Base-by-base conservation (phyloP, 1,284 basidiomycete genomes). In the Trichosporon sp. region DNA sequence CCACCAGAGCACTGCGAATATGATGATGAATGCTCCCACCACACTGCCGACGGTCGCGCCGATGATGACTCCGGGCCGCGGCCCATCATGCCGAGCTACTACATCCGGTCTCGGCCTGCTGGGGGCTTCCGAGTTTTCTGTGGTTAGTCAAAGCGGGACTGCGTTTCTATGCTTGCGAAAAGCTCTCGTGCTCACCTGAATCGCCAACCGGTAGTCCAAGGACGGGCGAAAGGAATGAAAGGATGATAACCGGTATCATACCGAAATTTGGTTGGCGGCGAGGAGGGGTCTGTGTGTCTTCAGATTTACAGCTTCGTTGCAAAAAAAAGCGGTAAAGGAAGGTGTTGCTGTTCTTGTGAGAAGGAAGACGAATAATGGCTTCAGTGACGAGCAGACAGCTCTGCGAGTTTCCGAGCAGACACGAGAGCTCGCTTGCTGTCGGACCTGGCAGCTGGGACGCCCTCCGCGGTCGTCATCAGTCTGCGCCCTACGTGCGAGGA, bases 41-140 rank as follows among this genome's bases (percentile, higher is more conserved):
- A 54, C 49, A 10, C 46, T 54, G 23, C 59, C 59, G n/a, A 60
- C 19, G 2, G 29, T 29, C 23, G 49, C 59, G 33, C 49, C 59
- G 25, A 34, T 16, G 11, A 60, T 60, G 33, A 56, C 33, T 1
- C 59, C 59, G 25, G 59, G 59, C 1, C 59, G 59, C 25, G 29
- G 29, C 25, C 49, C 13, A 27, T 54, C 27, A 16, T 54, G 49
- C 5, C 49, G 49, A 7, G 25, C 49, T 2, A 54, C 49, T 5
- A 54, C 49, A 14, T 29, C 25, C 14, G 49, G 49, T 2, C 29
- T 27, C 9, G 49, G 25, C 27, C 49, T 10, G 46, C n/a, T n/a
- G n/a, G n/a, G n/a, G n/a, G n/a, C n/a, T n/a, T 14, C 46, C 19
- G 49, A 19, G 13, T 8, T n/a, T n/a, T 29, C 49, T 52, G 25